phyloP scores from a whole-genome alignment of 805 yeast genomes.

The Saturnispora zaruensis region DNA sequence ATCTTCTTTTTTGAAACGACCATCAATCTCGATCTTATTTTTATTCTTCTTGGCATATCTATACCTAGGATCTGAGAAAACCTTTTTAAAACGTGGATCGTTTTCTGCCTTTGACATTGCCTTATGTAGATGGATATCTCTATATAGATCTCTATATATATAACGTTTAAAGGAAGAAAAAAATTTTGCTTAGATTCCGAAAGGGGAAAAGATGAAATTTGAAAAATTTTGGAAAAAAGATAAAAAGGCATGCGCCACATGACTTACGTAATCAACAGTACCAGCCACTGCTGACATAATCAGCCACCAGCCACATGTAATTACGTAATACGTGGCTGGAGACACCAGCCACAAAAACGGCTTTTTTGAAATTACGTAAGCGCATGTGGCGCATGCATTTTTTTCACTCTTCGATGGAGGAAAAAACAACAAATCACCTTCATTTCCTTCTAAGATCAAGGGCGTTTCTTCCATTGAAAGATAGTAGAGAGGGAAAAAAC shows the following conservation, averaged over 20 bases:
- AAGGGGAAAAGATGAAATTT: too few species aligned
- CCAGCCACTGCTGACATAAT: too few species aligned
- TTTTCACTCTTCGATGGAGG: background rate
- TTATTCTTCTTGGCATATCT: slow-evolving; percentile 61
- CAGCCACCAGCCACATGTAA: too few species aligned
- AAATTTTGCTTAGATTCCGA: too few species aligned
- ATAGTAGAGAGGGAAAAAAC: background rate
- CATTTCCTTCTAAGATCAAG: background rate
- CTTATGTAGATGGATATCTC: too few species aligned
- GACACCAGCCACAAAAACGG: background rate
- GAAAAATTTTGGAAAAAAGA: background rate
- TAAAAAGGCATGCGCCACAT: background rate
- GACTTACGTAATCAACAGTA: too few species aligned
- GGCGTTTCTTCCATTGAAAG: background rate
- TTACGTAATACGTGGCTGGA: too few species aligned
- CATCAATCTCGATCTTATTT: slow-evolving; percentile 71
- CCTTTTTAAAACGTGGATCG: slow-evolving; percentile 72
- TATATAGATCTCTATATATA: background rate
- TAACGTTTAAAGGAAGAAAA: background rate
- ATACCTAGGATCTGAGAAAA: slow-evolving; percentile 85
- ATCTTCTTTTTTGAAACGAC: slow-evolving; percentile 66
- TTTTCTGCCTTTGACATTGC: slow-evolving; percentile 10
- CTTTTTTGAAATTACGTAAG: background rate
- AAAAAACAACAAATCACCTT: background rate
- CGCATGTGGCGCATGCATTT: background rate